Percentiles rank a stretch among this genome's conserved stretches.
Evolutionary conservation across 169 alveolate species (phyloP).

Genomic region (Prorocentrum cordatum): DNA sequence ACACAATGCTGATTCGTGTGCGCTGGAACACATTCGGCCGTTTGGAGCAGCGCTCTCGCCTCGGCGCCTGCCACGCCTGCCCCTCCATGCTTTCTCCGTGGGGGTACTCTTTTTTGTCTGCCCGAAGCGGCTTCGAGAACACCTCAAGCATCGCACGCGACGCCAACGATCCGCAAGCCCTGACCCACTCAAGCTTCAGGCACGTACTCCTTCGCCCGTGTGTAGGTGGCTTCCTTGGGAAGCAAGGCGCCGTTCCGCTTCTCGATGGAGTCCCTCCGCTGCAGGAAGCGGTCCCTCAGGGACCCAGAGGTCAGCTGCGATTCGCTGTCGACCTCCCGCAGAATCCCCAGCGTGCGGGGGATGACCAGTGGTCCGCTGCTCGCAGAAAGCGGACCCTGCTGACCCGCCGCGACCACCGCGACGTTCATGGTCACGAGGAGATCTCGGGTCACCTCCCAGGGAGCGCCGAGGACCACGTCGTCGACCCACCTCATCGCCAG

Average conservation of each 20-base stretch:
- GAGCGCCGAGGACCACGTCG: slow-evolving; percentile 43
- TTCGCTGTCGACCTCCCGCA: not conserved
- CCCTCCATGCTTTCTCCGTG: too few relatives aligned
- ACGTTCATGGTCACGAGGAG: slow-evolving; percentile 8
- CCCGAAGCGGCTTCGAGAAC: too few relatives aligned
- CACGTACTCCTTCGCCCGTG: not conserved
- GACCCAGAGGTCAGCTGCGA: not conserved
- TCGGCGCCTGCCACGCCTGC: too few relatives aligned
- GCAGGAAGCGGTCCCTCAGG: not conserved
- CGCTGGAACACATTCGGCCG: too few relatives aligned
- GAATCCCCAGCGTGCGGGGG: not conserved
- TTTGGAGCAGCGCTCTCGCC: too few relatives aligned
- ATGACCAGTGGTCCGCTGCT: not conserved
- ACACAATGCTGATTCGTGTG: too few relatives aligned
- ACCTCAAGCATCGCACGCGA: too few relatives aligned
- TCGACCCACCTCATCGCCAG: slow-evolving; percentile 40
- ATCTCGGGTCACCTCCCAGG: slow-evolving; percentile 15
- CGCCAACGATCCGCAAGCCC: too few relatives aligned
- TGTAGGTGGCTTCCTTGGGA: not conserved
- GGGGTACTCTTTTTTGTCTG: too few relatives aligned
- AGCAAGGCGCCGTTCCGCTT: not conserved
- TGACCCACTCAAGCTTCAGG: not conserved
- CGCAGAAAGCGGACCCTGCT: not conserved
- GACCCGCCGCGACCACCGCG: not conserved
- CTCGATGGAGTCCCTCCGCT: not conserved